Conservation (phyloP, 1,284 basidiomycete genomes). For the Hypsizygus ulmarius region DNA sequence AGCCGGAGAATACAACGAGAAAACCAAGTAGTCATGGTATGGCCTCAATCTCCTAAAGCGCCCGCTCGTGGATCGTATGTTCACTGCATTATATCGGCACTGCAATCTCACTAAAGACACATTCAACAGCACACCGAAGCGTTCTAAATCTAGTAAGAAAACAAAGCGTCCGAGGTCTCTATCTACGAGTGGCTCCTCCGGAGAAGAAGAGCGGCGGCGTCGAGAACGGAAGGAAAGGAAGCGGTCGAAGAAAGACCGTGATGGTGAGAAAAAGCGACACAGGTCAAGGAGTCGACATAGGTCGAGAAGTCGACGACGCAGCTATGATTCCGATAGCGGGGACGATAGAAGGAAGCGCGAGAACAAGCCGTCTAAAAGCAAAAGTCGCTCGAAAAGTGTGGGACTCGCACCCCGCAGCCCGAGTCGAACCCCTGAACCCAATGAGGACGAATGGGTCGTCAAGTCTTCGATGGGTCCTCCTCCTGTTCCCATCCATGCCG, state of each 20-base stretch:
- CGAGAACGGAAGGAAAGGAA: conserved; percentile 60
- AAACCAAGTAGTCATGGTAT: conserved; percentile 62
- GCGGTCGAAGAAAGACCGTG: conserved; percentile 50
- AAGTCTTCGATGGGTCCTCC: conserved; percentile 42
- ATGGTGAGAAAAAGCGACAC: conserved; percentile 45
- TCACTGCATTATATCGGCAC: not conserved
- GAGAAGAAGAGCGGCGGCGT: conserved; percentile 62
- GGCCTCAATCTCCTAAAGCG: conserved; percentile 83
- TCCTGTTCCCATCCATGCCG: conserved; percentile 22
- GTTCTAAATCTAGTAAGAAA: conserved; percentile 56
- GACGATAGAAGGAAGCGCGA: conserved; percentile 30
- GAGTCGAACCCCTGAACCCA: conserved; percentile 36
- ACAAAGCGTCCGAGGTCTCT: conserved; percentile 55
- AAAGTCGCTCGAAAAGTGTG: conserved; percentile 24
- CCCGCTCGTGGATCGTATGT: conserved; percentile 57
- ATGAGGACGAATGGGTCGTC: conserved; percentile 74
- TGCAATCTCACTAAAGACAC: conserved; percentile 1
- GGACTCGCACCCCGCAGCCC: conserved; percentile 24
- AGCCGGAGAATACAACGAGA: conserved; percentile 80
- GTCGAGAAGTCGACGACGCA: conserved; percentile 32
- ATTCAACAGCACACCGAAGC: conserved; percentile 48
- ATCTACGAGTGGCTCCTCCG: conserved; percentile 51
- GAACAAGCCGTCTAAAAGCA: conserved; percentile 25
- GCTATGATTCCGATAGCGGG: conserved; percentile 41
- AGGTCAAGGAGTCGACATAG: conserved; percentile 22